These are phyloP conservation scores for Porphyrellus sp. DNA, from an alignment of 1,284 basidiomycete genomes.

Conservation along the genomic window DNA sequence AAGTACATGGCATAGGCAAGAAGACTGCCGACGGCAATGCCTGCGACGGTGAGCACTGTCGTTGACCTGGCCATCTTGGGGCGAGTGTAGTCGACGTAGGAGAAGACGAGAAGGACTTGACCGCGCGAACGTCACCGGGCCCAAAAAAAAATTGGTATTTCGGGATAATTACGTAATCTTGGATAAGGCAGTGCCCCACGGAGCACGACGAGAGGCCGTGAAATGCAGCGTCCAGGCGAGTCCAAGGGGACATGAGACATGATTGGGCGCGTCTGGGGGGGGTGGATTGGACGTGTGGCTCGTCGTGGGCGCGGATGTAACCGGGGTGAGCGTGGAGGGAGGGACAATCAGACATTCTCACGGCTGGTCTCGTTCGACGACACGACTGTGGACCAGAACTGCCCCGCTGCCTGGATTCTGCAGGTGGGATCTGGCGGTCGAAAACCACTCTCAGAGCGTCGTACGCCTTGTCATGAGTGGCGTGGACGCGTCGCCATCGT, in stretches of 20 bases:
- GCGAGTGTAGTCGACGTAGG: background rate
- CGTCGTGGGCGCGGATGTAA: conserved; percentile 14
- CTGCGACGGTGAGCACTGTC: conserved; percentile 58
- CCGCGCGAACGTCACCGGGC: background rate
- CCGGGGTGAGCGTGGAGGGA: conserved; percentile 11
- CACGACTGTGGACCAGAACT: conserved; percentile 19
- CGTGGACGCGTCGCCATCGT: conserved; percentile 29
- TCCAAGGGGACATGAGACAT: too few species aligned
- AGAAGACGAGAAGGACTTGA: conserved; percentile 5
- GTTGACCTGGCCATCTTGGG: conserved; percentile 43
- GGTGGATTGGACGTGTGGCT: too few species aligned
- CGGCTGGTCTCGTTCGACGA: conserved; percentile 21
- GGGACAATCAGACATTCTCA: conserved; percentile 21
- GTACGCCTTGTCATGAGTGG: conserved; percentile 34
- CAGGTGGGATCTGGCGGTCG: conserved; percentile 24
- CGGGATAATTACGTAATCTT: conserved; percentile 26
- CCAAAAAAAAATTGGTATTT: conserved; percentile 14
- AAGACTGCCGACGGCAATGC: conserved; percentile 62
- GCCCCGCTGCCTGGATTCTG: conserved; percentile 18
- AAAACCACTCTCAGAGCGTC: conserved; percentile 25
- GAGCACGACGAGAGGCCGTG: too few species aligned
- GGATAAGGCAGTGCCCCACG: background rate
- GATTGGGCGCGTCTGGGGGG: too few species aligned
- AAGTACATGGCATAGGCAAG: conserved; percentile 89
- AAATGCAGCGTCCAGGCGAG: too few species aligned